Base-by-base conservation (phyloP, 1,284 basidiomycete genomes). In the Cutaneotrichosporon daszewskae region DNA sequence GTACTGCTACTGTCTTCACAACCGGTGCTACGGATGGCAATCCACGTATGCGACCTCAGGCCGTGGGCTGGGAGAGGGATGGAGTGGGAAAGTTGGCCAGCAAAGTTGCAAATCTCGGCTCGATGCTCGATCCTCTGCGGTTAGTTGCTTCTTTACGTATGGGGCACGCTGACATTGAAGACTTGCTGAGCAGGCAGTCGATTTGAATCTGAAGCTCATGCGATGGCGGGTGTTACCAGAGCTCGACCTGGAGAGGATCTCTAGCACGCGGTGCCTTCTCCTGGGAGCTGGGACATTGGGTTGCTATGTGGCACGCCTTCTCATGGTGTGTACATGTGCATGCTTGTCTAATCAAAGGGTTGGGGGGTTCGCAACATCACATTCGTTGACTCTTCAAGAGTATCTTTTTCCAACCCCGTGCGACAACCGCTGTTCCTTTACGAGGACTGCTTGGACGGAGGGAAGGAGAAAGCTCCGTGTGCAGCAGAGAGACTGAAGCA, bases 171-270 rank as follows among this genome's bases (percentile, higher is more conserved):
- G 17, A 59, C 16, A 8, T 27, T 8, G 5, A 17, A 88, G 87
- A 51, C 77, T 97, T 7, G 92, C 95, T 0, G 83, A 90, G 55
- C 94, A 97, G 69, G 95, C 95, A 0, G 89, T 97, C 10, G 91
- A 96, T 68, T 76, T 99, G 25, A 98, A 98, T 64, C 75, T 98
- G 40, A 97, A 97, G 68, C 78, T 99, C 19, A 97, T 99, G 94
- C 79, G 90, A 23, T 98, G 94, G 94, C 79, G 94, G 9, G 91
- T 98, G 53, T 75, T 98, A 34, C 94, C 95, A 2, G 74, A 80
- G 1, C 80, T 99, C 34, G 79, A 97, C 53, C 77, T 98, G 7
- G 91, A 95, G 40, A 87, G 83, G 68, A 79, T 99, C 20, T 81
- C 87, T 2, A 65, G 68, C 0, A 90, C 89, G 0, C 79, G 75